Percentiles rank a stretch among this genome's conserved stretches.
phyloP scores from a whole-genome alignment of 139 green algal species.

The Diplosphaera chodatii region DNA sequence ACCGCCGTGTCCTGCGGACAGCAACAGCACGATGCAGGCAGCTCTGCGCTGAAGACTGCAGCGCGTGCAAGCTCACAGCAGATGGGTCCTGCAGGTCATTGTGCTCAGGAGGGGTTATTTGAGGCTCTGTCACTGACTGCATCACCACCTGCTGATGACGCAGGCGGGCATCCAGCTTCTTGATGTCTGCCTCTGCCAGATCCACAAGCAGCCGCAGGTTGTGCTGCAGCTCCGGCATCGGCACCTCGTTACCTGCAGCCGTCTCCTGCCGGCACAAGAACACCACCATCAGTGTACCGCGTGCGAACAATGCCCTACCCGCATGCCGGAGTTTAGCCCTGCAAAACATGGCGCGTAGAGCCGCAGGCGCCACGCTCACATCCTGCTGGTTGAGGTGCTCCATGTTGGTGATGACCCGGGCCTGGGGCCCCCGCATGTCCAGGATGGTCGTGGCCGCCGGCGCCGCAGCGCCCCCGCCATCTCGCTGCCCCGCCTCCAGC shows the following conservation, averaged over 20 bases:
- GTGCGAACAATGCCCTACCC: no score
- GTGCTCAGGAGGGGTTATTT: no score
- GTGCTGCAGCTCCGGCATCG: constrained; percentile 96
- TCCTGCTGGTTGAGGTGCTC: constrained; percentile 63
- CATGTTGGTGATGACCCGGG: constrained; percentile 84
- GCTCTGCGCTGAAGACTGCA: neutral
- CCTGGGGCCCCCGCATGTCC: constrained; percentile 87
- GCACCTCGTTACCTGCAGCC: constrained; percentile 41
- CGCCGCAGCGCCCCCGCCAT: constrained; percentile 4
- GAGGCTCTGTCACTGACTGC: no score
- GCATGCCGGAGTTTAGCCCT: no score
- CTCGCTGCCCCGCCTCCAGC: constrained; percentile 37
- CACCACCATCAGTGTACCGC: no score
- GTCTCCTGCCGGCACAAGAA: constrained; percentile 16
- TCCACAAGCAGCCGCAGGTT: constrained; percentile 94
- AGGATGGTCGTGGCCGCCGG: constrained; percentile 57
- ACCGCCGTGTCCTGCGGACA: constrained; percentile 53
- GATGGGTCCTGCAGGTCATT: no score
- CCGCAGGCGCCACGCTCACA: no score
- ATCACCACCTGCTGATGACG: constrained; percentile 75
- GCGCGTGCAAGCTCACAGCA: no score
- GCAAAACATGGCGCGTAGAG: no score
- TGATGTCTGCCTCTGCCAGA: constrained; percentile 83
- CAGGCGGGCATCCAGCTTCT: constrained; percentile 68
- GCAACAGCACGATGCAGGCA: neutral